Evolutionary conservation across 2,329 filamentous ascomycete species (phyloP), one percentile per base, ranked within the genome.

Genomic region (Biscogniauxia marginata): DNA sequence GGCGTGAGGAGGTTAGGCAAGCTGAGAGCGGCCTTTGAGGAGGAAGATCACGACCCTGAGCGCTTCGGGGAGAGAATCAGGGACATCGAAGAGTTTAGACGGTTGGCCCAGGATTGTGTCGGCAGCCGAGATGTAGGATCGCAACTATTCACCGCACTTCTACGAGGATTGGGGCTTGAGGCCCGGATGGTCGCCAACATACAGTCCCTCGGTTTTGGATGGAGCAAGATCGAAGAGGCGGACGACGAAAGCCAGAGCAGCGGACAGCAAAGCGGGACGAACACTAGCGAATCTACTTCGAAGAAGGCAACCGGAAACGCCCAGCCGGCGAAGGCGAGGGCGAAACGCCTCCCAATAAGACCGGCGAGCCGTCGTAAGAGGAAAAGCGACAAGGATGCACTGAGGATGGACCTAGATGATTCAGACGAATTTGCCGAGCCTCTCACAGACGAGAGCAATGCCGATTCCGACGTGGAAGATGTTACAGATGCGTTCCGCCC

Each of bases 91-190:
- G 85, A 85, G 4, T 93, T 97, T 59, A 84, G 87, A 34, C 75
- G 81, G 20, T 77, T 81, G 49, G 93, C 93, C 1, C 83, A 84
- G 60, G 76, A 77, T 25, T 91, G 90, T 65, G 79, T 85, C 57
- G 95, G 95, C 1, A 97, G 92, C 58, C 83, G 93, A 60, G 95
- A 98, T 71, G 81, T 95, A 3, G 93, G 92, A 0, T 88, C 90
- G 0, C 93, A 98, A 68, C 79, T 99, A 0, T 98, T 98, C 62
- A 96, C 91, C 0, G 90, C 91, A 3, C 75, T 99, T 7, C 71
- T 97, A 20, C 82, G 95, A 61, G 91, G 87, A 0, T 70, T 98
- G 9, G 90, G 90, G 0, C 76, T 98, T 2, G 91, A 97, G 66
- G 85, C 91, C 9, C 83, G 93, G 24, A 82, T 98, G 79, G 85